Evolutionary conservation across 2,329 filamentous ascomycete species (phyloP).

Genomic region (Ophiostoma ips): DNA sequence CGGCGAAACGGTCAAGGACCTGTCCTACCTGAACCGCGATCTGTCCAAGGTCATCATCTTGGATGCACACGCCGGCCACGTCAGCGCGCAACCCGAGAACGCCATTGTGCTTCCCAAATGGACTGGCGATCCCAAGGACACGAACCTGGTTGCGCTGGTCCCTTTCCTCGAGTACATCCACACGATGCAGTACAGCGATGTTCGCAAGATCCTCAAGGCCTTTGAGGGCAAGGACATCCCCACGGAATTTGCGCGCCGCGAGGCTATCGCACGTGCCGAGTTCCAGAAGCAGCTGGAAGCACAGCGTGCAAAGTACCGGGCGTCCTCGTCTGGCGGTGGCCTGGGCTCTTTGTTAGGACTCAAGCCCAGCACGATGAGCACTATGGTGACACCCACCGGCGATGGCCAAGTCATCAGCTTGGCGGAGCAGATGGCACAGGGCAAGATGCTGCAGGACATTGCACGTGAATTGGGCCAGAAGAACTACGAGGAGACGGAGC

Average conservation of each 20-base stretch:
- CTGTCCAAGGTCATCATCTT: constrained; percentile 90
- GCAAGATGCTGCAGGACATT: constrained; percentile 95
- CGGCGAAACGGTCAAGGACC: constrained; percentile 94
- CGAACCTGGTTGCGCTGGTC: constrained; percentile 74
- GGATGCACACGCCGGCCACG: constrained; percentile 71
- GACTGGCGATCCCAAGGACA: constrained; percentile 72
- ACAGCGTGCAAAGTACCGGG: constrained; percentile 49
- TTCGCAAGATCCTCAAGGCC: constrained; percentile 71
- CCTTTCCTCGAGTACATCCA: constrained; percentile 96
- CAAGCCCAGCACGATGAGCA: constrained; percentile 52
- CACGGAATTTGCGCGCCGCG: constrained; percentile 74
- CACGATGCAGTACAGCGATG: constrained; percentile 81
- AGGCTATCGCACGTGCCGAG: constrained; percentile 70
- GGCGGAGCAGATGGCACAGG: constrained; percentile 68
- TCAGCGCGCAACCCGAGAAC: constrained; percentile 88
- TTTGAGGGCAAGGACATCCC: constrained; percentile 86
- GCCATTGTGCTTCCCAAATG: constrained; percentile 84
- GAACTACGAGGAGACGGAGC: constrained; percentile 79
- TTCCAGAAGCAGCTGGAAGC: constrained; percentile 66
- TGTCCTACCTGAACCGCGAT: constrained; percentile 95
- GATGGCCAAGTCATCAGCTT: constrained; percentile 36
- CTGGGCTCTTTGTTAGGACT: constrained; percentile 64
- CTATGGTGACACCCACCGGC: constrained; percentile 32
- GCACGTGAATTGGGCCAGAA: constrained; percentile 82
- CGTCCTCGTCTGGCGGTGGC: constrained; percentile 32